Percentiles rank a stretch among this genome's conserved stretches.
These are phyloP conservation scores for Cytidiella melzeri DNA, from an alignment of 768 basidiomycete genomes.

Conservation along the genomic window DNA sequence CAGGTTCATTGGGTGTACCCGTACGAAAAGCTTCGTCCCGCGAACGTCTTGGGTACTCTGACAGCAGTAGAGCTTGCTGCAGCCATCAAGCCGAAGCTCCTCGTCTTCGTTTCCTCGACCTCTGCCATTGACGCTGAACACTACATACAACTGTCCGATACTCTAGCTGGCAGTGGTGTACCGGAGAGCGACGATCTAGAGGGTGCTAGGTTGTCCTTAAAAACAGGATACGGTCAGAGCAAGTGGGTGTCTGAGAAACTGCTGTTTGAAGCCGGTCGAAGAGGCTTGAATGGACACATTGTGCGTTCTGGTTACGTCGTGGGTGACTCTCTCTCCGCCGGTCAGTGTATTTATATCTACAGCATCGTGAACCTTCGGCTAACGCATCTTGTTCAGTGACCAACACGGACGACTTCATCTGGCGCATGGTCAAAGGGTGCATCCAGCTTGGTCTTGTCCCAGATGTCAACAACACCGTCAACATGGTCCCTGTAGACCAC, in stretches of 20 bases:
- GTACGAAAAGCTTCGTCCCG: slow-evolving; percentile 84
- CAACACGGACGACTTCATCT: slow-evolving; percentile 98
- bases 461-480: slow-evolving; percentile 96
- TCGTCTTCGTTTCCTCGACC: slow-evolving; percentile 94
- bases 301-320: slow-evolving; percentile 95
- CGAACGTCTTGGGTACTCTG: slow-evolving; percentile 91
- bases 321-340: slow-evolving; percentile 83
- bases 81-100: slow-evolving; percentile 61
- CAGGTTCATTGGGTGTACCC: slow-evolving; percentile 99
- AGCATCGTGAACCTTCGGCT: not conserved
- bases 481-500: slow-evolving; percentile 97
- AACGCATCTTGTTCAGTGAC: slow-evolving; percentile 54
- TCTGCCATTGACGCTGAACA: slow-evolving; percentile 90
- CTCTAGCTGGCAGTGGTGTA: slow-evolving; percentile 58
- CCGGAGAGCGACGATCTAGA: slow-evolving; percentile 88
- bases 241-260: slow-evolving; percentile 99
- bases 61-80: slow-evolving; percentile 77
- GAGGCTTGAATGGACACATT: slow-evolving; percentile 82
- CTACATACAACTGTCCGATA: slow-evolving; percentile 84
- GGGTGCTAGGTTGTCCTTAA: slow-evolving; percentile 65
- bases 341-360: slow-evolving; percentile 39
- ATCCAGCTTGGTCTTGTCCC: slow-evolving; percentile 94
- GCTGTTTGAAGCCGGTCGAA: slow-evolving; percentile 81
- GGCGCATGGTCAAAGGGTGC: slow-evolving; percentile 98
- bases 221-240: slow-evolving; percentile 93